Base-by-base conservation (phyloP, 2,329 filamentous ascomycete genomes). In the Pseudocercospora fuligena region DNA sequence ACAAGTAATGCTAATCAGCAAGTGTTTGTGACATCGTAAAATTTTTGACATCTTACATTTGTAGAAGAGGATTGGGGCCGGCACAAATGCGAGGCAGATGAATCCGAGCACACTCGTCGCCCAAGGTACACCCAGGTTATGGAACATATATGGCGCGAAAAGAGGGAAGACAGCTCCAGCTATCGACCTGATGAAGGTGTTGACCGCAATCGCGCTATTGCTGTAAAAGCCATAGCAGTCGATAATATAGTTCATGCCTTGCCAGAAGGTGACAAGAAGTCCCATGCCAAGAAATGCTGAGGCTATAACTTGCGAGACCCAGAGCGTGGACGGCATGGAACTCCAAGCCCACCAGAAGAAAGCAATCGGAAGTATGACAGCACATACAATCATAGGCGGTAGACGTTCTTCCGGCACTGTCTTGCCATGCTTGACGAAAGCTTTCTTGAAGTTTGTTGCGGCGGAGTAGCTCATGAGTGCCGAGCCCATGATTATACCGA, bases 261-360 rank as follows among this genome's bases (percentile, higher is more conserved):
- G 72, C 67, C 74, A 75, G 61, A 78, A 78, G 80, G 82, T 46
- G 78, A 74, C 64, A 25, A 73, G 78, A 19, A 82, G 75, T 54
- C 75, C 62, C 66, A 78, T 76, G 1, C 82, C 82, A 25, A 82
- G 76, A 49, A 78, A 76, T 0, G 78, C 73, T 2, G 77, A 78
- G 1, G 80, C 74, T 5, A 82, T 72, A 5, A 82, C 77, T 68
- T 81, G 79, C 16, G 80, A 75, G 7, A 81, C 75, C 80, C 80
- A 82, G 23, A 71, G 75, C 49, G 82, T 76, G 57, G 63, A 25
- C 2, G 77, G 76, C 43, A 73, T 72, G 1, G 76, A 78, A 6
- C 74, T 78, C 82, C 82, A 84, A 5, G 77, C 81, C 70, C 82
- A 84, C 79, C 81, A 82, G 70, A 84, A 84, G 5, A 84, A 73